These are phyloP conservation scores for Thielaviopsis cerberus DNA, from an alignment of 2,329 filamentous ascomycete species.

Conservation along the genomic window DNA sequence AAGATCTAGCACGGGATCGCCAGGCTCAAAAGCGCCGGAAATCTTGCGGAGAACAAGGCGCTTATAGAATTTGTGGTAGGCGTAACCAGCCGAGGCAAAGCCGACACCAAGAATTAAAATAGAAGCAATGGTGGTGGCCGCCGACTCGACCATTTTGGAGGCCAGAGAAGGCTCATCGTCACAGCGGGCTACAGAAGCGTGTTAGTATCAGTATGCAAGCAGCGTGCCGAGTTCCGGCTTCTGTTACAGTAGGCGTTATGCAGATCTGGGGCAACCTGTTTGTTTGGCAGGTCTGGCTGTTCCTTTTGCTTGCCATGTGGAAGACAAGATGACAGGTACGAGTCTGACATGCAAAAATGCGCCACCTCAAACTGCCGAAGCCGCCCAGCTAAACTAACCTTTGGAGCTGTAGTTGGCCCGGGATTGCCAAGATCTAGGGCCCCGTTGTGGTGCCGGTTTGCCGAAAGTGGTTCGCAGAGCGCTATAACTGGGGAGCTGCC, in stretches of 20 bases:
- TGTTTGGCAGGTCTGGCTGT: background rate
- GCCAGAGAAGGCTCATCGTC: slow-evolving; percentile 22
- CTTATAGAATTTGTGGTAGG: slow-evolving; percentile 76
- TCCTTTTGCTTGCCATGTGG: background rate
- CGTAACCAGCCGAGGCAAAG: slow-evolving; percentile 49
- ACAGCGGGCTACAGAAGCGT: background rate
- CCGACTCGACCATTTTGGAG: slow-evolving; percentile 53
- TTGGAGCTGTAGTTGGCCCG: background rate
- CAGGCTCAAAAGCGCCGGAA: slow-evolving; percentile 73
- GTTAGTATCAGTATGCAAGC: background rate
- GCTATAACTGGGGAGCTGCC: background rate
- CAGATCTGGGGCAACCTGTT: background rate
- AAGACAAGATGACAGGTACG: background rate
- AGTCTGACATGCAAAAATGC: background rate
- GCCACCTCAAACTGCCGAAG: background rate
- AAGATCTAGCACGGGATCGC: slow-evolving; percentile 73
- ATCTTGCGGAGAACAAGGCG: slow-evolving; percentile 81
- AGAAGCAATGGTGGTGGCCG: slow-evolving; percentile 57
- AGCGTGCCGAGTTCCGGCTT: background rate
- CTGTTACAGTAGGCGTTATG: background rate
- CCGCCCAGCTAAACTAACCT: background rate
- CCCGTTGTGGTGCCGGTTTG: background rate
- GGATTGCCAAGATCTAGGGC: background rate
- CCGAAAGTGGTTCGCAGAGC: background rate
- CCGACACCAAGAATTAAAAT: slow-evolving; percentile 51